Evolutionary conservation across 2,329 filamentous ascomycete species (phyloP).

Genomic region (Fusarium sororula): DNA sequence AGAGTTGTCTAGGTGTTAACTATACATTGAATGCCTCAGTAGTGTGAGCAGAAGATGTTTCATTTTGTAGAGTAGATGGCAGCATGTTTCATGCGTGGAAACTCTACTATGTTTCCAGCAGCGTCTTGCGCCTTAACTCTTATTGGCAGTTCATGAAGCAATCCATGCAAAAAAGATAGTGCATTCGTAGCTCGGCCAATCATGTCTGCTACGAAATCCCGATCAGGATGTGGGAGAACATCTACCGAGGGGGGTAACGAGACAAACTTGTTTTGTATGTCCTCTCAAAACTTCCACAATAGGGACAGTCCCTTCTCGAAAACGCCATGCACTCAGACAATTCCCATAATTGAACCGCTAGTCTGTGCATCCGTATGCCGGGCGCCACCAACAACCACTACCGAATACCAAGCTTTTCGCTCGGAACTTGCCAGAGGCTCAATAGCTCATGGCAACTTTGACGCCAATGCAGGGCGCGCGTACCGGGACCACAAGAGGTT

Average conservation of each 20-base stretch:
- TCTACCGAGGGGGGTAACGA: background rate
- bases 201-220: background rate
- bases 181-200: constrained; percentile 14
- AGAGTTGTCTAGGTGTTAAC: background rate
- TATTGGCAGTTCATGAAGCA: constrained; percentile 18
- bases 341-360: background rate
- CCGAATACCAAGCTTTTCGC: constrained; percentile 27
- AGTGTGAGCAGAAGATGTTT: background rate
- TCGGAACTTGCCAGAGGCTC: constrained; percentile 24
- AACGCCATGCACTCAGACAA: background rate
- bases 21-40: background rate
- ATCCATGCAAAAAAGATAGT: constrained; percentile 7
- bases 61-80: background rate
- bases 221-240: constrained; percentile 3
- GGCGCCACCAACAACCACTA: constrained; percentile 24
- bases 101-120: too few relatives aligned
- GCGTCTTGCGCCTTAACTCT: background rate
- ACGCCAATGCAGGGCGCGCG: background rate
- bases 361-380: constrained; percentile 5
- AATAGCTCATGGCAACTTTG: background rate
- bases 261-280: background rate
- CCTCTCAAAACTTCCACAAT: constrained; percentile 20
- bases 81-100: background rate
- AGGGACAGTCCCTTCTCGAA: constrained; percentile 15
- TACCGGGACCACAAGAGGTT: constrained; percentile 6